phyloP scores from a whole-genome alignment of 306 rosid species.

The Comarum palustre region DNA sequence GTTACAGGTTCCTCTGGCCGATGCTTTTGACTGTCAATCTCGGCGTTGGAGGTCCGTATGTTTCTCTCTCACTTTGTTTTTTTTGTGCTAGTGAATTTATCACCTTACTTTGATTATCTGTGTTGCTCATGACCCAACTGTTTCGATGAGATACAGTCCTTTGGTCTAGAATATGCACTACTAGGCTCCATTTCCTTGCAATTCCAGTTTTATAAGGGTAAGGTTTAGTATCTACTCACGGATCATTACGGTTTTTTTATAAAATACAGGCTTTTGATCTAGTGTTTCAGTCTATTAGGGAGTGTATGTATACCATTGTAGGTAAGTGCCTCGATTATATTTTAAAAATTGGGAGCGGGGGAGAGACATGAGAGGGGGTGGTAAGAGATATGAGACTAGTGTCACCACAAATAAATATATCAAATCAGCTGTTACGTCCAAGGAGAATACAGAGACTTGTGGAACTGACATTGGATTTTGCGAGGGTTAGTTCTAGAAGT shows the following conservation, averaged over 20 bases:
- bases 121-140: neutral
- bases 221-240: neutral
- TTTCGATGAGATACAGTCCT: neutral
- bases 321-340: neutral
- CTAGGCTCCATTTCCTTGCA: neutral
- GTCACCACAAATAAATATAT: neutral
- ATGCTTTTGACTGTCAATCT: constrained; percentile 76
- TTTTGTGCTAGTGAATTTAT: neutral
- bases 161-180: neutral
- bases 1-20: constrained; percentile 81
- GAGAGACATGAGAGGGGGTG: too few species aligned
- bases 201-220: neutral
- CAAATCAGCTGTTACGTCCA: neutral
- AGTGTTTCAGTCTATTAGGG: neutral
- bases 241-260: neutral
- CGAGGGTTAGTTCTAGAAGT: neutral
- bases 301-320: neutral
- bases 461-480: neutral
- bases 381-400: neutral
- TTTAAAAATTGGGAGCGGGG: too few species aligned
- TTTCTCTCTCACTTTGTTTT: neutral
- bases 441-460: neutral
- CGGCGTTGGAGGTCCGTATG: constrained; percentile 71
- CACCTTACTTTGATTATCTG: neutral
- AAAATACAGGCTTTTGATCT: too few species aligned